Conservation (phyloP, 2,329 filamentous ascomycete species). For the Cercospora zeae-maydis region DNA sequence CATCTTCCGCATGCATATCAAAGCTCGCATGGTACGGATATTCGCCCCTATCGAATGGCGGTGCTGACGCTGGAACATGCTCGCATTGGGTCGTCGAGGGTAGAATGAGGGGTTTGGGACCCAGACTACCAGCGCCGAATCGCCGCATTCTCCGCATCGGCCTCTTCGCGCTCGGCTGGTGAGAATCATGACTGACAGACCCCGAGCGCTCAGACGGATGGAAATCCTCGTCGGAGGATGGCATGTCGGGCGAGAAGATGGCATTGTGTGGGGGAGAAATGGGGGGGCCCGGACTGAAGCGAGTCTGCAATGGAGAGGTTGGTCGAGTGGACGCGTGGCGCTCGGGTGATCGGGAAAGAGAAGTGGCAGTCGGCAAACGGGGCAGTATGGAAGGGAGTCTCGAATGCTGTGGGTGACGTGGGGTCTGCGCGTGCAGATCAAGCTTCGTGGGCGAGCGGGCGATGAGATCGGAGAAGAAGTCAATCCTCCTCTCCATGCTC, state of each 20-base stretch:
- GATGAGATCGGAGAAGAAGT: slow-evolving; percentile 39
- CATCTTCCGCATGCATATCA: neutral
- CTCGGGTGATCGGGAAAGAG: slow-evolving; percentile 29
- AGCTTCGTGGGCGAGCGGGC: slow-evolving; percentile 38
- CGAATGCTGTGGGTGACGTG: slow-evolving; percentile 27
- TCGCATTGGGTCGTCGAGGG: slow-evolving; percentile 33
- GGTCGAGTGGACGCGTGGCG: slow-evolving; percentile 21
- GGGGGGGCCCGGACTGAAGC: slow-evolving; percentile 12
- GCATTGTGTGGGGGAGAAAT: slow-evolving; percentile 19
- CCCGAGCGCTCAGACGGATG: slow-evolving; percentile 13
- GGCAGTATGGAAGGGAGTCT: slow-evolving; percentile 37
- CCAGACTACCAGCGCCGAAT: slow-evolving; percentile 36
- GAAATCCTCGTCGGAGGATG: slow-evolving; percentile 19
- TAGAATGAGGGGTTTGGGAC: slow-evolving; percentile 36
- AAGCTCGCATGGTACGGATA: neutral
- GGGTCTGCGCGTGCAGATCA: slow-evolving; percentile 33
- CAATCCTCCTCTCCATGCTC: slow-evolving; percentile 39
- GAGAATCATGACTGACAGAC: neutral
- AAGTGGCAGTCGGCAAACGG: slow-evolving; percentile 35
- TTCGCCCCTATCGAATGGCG: slow-evolving; percentile 26
- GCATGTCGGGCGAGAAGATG: slow-evolving; percentile 21
- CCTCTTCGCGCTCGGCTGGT: slow-evolving; percentile 14
- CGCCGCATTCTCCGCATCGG: slow-evolving; percentile 35
- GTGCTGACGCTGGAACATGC: slow-evolving; percentile 29
- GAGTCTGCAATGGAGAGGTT: slow-evolving; percentile 12